Evolutionary conservation across 441 rosid genomes (phyloP).

Genomic region (Raphanus hybrid): DNA sequence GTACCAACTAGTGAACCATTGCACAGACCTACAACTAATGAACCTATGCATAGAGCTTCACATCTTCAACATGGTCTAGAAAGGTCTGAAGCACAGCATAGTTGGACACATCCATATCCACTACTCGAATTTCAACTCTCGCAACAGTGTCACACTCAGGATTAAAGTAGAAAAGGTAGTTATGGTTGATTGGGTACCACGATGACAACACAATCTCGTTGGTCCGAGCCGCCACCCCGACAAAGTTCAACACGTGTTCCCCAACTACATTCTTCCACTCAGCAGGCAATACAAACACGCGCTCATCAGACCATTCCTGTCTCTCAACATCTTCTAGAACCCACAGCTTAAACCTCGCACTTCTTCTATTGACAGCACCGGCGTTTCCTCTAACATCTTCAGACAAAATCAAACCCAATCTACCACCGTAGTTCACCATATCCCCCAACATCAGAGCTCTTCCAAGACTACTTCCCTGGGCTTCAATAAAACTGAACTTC

Average conservation of each 20-base stretch:
- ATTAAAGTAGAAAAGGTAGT: not conserved
- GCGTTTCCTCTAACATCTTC: not conserved
- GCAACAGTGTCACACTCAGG: not conserved
- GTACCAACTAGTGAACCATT: too few species aligned
- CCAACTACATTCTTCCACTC: conserved; percentile 19
- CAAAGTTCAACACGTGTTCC: not conserved
- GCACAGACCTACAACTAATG: too few species aligned
- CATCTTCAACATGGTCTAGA: conserved; percentile 3
- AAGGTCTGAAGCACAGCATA: not conserved
- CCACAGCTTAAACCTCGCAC: not conserved
- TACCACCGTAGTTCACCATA: not conserved
- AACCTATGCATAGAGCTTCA: not conserved
- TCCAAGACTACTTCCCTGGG: not conserved
- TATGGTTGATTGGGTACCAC: not conserved
- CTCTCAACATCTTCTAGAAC: not conserved
- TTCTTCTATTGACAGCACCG: not conserved
- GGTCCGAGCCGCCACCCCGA: not conserved
- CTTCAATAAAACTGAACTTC: not conserved
- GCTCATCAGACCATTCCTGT: conserved; percentile 9
- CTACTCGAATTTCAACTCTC: not conserved
- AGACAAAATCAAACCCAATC: not conserved
- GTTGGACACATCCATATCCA: not conserved
- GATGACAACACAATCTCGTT: not conserved
- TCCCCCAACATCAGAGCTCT: not conserved
- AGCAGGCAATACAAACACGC: not conserved